Percentiles rank a stretch among this genome's conserved stretches.
Evolutionary conservation across 805 yeast species (phyloP).

Genomic region (Sugiyamaella smithiae): DNA sequence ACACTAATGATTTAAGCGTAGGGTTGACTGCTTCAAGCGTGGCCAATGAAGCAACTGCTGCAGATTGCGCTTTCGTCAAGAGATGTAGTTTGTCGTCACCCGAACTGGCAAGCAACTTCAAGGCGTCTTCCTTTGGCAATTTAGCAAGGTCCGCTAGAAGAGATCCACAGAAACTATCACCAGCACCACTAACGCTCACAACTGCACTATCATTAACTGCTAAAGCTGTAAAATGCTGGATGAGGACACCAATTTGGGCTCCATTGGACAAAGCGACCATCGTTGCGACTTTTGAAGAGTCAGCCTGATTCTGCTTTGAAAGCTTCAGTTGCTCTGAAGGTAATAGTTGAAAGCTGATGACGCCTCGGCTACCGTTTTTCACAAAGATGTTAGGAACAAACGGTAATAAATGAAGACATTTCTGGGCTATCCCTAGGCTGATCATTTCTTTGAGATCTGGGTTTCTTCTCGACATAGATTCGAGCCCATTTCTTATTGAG

Average conservation of each 20-base stretch:
- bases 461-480: constrained; percentile 28
- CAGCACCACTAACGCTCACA: constrained; percentile 81
- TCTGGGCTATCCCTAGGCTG: constrained; percentile 50
- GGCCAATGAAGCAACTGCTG: constrained; percentile 37
- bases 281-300: constrained; percentile 8
- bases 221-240: constrained; percentile 58
- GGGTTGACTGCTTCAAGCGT: constrained; percentile 31
- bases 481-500: constrained; percentile 46
- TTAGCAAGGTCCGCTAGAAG: constrained; percentile 45
- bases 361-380: constrained; percentile 67
- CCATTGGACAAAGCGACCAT: constrained; percentile 18
- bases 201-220: constrained; percentile 40
- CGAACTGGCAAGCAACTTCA: constrained; percentile 33
- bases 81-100: constrained; percentile 31
- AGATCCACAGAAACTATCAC: constrained; percentile 75
- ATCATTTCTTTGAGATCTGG: constrained; percentile 32
- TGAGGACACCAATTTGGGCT: constrained; percentile 47
- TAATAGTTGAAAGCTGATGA: constrained; percentile 43
- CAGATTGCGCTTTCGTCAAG: constrained; percentile 35
- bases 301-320: not conserved
- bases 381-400: constrained; percentile 63
- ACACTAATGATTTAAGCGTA: not conserved
- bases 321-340: constrained; percentile 16
- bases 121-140: constrained; percentile 6
- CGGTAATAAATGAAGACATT: constrained; percentile 70